Percentiles rank a stretch among this genome's conserved stretches.
Evolutionary conservation across 73 alveolate genomes (phyloP).

Genomic region (Paramecium sonneborni): DNA sequence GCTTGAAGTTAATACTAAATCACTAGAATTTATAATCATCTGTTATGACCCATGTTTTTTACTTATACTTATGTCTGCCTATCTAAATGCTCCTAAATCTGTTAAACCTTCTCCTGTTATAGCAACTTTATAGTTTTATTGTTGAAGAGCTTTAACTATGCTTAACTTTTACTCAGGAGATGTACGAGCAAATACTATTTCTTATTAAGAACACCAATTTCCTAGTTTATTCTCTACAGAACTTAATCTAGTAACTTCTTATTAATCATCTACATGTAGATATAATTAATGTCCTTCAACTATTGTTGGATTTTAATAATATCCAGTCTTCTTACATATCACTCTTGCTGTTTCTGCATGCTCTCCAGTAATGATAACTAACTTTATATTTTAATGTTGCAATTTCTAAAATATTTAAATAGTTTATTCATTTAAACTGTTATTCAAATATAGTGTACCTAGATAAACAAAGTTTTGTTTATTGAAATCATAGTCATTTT

Average conservation of each 20-base stretch:
- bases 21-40: slow-evolving; percentile 29
- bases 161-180: slow-evolving; percentile 22
- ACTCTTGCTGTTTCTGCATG: slow-evolving; percentile 27
- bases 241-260: slow-evolving; percentile 30
- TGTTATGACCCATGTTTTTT: slow-evolving; percentile 30
- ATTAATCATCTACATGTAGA: slow-evolving; percentile 21
- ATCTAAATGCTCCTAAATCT: slow-evolving; percentile 47
- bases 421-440: not conserved
- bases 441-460: slow-evolving; percentile 36
- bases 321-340: not conserved
- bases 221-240: slow-evolving; percentile 12
- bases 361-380: slow-evolving; percentile 52
- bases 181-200: slow-evolving; percentile 43
- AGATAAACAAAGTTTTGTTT: not conserved
- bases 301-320: not conserved
- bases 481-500: slow-evolving; percentile 25
- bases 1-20: slow-evolving; percentile 6
- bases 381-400: not conserved
- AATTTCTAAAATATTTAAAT: not conserved
- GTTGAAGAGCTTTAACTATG: not conserved
- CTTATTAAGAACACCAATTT: slow-evolving; percentile 19
- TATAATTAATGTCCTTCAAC: slow-evolving; percentile 20
- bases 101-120: slow-evolving; percentile 54
- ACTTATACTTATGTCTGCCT: slow-evolving; percentile 8
- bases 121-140: slow-evolving; percentile 29